Conservation (phyloP, 768 basidiomycete genomes). For the Collybia sordida region DNA sequence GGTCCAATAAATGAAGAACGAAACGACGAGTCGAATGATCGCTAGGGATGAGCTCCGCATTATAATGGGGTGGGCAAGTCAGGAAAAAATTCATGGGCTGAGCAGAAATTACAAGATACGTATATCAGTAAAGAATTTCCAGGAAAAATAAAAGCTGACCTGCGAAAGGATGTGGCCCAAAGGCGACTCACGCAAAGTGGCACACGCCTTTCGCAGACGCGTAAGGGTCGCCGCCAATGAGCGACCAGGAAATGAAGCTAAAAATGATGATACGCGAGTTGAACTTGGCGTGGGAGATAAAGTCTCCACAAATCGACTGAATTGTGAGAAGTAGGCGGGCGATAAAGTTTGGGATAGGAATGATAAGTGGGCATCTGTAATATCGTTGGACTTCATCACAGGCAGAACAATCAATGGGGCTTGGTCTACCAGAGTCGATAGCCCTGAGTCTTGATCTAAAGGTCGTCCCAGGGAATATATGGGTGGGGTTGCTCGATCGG, state of each 20-base stretch:
- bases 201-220: conserved; percentile 19
- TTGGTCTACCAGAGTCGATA: conserved; percentile 42
- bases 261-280: conserved; percentile 11
- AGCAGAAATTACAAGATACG: background rate
- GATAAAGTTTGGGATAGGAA: conserved; percentile 36
- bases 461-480: conserved; percentile 35
- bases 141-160: conserved; percentile 32
- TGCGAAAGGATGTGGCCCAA: conserved; percentile 37
- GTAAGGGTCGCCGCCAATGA: conserved; percentile 11
- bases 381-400: conserved; percentile 6
- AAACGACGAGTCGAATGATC: conserved; percentile 26
- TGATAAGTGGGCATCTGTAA: conserved; percentile 25
- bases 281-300: conserved; percentile 4
- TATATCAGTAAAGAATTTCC: no score
- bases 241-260: conserved; percentile 18
- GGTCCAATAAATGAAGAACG: conserved; percentile 41
- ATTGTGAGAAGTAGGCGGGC: conserved; percentile 27
- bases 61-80: conserved; percentile 33
- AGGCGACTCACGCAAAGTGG: conserved; percentile 28
- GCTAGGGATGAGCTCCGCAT: conserved; percentile 19
- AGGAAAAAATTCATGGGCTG: conserved; percentile 55
- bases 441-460: conserved; percentile 49
- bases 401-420: conserved; percentile 29
- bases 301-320: conserved; percentile 26
- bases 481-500: background rate